Percentiles rank a stretch among this genome's conserved stretches.
Conservation (phyloP, 768 basidiomycete genomes). For the Agaricus subrufescens region DNA sequence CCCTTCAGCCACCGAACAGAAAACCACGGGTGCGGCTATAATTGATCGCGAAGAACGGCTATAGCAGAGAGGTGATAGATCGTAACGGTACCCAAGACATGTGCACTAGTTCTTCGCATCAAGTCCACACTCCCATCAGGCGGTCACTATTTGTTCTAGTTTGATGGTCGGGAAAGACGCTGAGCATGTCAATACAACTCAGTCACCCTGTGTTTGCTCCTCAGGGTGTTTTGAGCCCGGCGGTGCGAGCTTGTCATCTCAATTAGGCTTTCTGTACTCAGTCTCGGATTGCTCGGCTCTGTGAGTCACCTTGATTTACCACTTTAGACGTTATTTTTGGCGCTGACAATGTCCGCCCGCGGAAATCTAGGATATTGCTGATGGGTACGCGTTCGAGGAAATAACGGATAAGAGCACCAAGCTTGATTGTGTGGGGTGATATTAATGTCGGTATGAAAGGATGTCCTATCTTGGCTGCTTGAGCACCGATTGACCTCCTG, state of each 20-base stretch:
- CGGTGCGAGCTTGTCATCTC: too few species aligned
- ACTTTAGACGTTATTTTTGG: not conserved
- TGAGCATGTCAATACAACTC: not conserved
- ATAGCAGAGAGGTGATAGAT: too few species aligned
- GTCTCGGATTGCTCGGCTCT: not conserved
- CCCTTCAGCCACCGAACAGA: too few species aligned
- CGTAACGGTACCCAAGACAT: too few species aligned
- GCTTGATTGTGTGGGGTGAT: not conserved
- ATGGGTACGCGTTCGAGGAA: not conserved
- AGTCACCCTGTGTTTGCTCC: not conserved
- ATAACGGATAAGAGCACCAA: not conserved
- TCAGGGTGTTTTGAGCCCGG: not conserved
- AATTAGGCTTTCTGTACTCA: not conserved
- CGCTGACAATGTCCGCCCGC: not conserved
- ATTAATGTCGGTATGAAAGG: not conserved
- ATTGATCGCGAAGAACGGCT: too few species aligned
- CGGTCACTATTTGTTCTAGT: not conserved
- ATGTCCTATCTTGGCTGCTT: not conserved
- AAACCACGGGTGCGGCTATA: too few species aligned
- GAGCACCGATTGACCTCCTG: too few species aligned
- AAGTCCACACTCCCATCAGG: not conserved
- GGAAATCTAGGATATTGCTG: not conserved
- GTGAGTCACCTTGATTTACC: not conserved
- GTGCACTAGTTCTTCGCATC: not conserved
- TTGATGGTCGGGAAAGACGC: not conserved